Evolutionary conservation across 2,329 filamentous ascomycete genomes (phyloP), one percentile per base, ranked within the genome.

Genomic region (Ceratocystis cubensis): DNA sequence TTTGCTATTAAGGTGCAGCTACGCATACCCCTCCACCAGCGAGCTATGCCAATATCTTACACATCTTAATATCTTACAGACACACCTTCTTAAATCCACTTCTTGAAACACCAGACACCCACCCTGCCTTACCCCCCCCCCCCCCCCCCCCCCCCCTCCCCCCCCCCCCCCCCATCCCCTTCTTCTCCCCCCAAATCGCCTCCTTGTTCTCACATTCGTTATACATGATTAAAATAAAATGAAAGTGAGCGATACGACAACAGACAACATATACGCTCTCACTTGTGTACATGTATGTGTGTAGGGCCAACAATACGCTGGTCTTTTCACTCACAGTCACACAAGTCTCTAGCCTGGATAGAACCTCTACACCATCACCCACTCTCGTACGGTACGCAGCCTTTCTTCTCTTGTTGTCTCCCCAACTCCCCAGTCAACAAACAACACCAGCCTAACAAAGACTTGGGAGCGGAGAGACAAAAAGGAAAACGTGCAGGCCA

Each of bases 71-170:
- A 20, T 56, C 22, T 25, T 56, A 56, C 13, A 25, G 17, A 15
- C 20, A 56, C 50, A 30, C 50, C 53, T 30, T n/a, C 25, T 57
- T 13, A 17, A 15, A n/a, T 57, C 22, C 22, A 30, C 15, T n/a
- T 25, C 15, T 57, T 57, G 53, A 57, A 57, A 57, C 53, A 57
- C 28, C 15, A 57, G 22, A n/a, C 22, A 57, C 53, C 53, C 28
- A 33, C 2, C 22, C 10, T 4, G 48, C n/a, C 20, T 20, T 22
- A 13, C 20, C 17, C 20, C 20, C 10, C 46, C 46, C 30, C 5
- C 6, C 20, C 20, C 20, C 20, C 20, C 20, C 20, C 20, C 20
- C 20, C 20, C 20, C 20, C 20, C 1, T 20, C 20, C 20, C 20
- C 20, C 20, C 20, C 20, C 20, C 20, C 20, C 30, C 30, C 30